Evolutionary conservation across 805 yeast species (phyloP), one percentile per base, ranked within the genome.

Genomic region (Schwanniomyces sp.): DNA sequence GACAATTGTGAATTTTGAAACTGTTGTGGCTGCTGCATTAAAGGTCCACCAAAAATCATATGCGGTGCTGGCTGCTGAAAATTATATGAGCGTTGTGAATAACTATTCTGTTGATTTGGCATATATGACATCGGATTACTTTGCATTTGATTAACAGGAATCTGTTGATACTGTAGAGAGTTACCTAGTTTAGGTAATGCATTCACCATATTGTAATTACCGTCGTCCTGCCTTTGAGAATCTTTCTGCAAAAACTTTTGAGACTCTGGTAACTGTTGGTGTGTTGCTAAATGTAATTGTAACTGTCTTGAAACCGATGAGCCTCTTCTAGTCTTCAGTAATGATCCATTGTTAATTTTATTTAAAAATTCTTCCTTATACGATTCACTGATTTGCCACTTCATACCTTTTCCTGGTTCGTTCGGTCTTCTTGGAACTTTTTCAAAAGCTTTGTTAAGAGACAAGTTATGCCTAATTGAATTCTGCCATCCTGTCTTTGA

Each of bases 351-450:
- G 49, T 81, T 81, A 70, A 91, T 84, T 70, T 91, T 88, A 55
- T 78, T 80, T 63, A 91, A 68, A 59, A 91, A 91, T 54, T 94
- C 99, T 40, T 84, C 84, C 58, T 86, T 85, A 64, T 87, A 92
- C 41, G 84, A 72, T 36, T 89, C 94, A 52, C 91, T 83, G 49
- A 94, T 91, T 70, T 91, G 95, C 99, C 99, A 94, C 69, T 94
- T 94, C 96, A 94, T 92, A 53, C 99, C 98, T 67, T 94, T 94
- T 14, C 99, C 99, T 0, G 98, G 97, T 70, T 94, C 98, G 65
- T 90, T 86, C 27, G 96, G 91, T 62, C 88, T 81, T 60, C 99
- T 79, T 36, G 98, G 97, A 18, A 92, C 97, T 69, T 94, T 94
- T 61, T 92, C 98, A 70, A 94, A 94, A 12, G 99, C 98, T 72